These are phyloP conservation scores for Nitzschia palea DNA, from an alignment of 108 stramenopile genomes.

Conservation along the genomic window DNA sequence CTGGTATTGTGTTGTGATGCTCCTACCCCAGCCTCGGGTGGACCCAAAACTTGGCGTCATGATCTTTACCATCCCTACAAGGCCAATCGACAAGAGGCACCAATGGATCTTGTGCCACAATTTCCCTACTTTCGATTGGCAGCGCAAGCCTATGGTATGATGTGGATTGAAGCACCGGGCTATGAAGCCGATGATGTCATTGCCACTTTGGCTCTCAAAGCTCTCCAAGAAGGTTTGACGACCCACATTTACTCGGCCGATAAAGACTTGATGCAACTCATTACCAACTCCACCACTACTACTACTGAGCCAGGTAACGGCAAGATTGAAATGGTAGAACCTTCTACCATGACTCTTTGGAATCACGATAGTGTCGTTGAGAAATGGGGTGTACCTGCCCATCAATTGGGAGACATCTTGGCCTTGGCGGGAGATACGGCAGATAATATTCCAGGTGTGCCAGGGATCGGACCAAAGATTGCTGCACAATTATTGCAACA, in stretches of 20 bases:
- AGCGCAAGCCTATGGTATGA: slow-evolving; percentile 79
- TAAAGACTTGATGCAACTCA: slow-evolving; percentile 91
- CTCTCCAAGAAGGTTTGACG: slow-evolving; percentile 59
- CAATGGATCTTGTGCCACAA: slow-evolving; percentile 85
- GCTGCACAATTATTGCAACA: slow-evolving; percentile 72
- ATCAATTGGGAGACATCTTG: slow-evolving; percentile 76
- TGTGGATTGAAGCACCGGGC: slow-evolving; percentile 67
- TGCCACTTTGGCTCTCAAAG: slow-evolving; percentile 72
- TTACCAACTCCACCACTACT: slow-evolving; percentile 46
- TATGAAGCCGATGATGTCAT: slow-evolving; percentile 94
- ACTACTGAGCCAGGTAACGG: slow-evolving; percentile 9
- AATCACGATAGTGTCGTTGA: slow-evolving; percentile 65
- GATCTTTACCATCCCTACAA: slow-evolving; percentile 84
- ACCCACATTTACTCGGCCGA: slow-evolving; percentile 80
- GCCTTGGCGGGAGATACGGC: slow-evolving; percentile 86
- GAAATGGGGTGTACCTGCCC: slow-evolving; percentile 76
- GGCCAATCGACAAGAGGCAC: slow-evolving; percentile 72
- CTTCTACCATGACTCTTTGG: slow-evolving; percentile 63
- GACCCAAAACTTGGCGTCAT: slow-evolving; percentile 59
- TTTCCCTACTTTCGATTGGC: slow-evolving; percentile 73
- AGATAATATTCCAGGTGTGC: slow-evolving; percentile 87
- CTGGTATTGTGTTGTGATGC: slow-evolving; percentile 83
- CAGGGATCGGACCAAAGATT: slow-evolving; percentile 89
- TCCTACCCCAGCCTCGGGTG: slow-evolving; percentile 16
- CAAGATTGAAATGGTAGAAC: slow-evolving; percentile 81